Evolutionary conservation across 148 eudicot species (phyloP).

Genomic region (Cornus controversa): DNA sequence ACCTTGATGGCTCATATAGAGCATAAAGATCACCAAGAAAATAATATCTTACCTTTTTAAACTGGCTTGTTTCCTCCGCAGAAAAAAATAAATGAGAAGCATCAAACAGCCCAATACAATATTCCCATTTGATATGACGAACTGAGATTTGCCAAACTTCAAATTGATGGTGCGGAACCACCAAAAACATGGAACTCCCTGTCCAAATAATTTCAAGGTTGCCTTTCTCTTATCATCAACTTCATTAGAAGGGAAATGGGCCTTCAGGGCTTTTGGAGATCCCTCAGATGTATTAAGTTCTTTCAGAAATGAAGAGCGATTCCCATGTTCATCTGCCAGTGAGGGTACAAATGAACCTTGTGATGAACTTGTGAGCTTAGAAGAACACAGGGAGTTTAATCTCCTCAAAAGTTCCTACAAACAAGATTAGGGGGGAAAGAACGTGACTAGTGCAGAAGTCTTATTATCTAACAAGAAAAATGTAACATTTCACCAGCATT

Average conservation of each 20-base stretch:
- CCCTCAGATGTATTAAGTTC: constrained; percentile 33
- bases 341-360: constrained; percentile 29
- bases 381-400: constrained; percentile 52
- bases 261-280: constrained; percentile 22
- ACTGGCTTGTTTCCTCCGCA: constrained; percentile 56
- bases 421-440: background rate
- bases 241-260: constrained; percentile 17
- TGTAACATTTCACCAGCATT: background rate
- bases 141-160: constrained; percentile 43
- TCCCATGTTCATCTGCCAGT: constrained; percentile 31
- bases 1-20: background rate
- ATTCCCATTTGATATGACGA: constrained; percentile 54
- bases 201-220: constrained; percentile 38
- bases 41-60: constrained; percentile 51
- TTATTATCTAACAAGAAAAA: background rate
- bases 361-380: constrained; percentile 41
- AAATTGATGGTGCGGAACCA: constrained; percentile 51
- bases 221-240: constrained; percentile 29
- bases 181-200: constrained; percentile 29
- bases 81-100: constrained; percentile 47
- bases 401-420: constrained; percentile 73
- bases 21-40: background rate
- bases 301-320: too few relatives aligned
- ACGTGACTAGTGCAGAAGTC: background rate
- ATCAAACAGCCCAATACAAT: constrained; percentile 50